Base-by-base conservation (phyloP, 169 alveolate species). In the Cryptosporidium tyzzeri region DNA sequence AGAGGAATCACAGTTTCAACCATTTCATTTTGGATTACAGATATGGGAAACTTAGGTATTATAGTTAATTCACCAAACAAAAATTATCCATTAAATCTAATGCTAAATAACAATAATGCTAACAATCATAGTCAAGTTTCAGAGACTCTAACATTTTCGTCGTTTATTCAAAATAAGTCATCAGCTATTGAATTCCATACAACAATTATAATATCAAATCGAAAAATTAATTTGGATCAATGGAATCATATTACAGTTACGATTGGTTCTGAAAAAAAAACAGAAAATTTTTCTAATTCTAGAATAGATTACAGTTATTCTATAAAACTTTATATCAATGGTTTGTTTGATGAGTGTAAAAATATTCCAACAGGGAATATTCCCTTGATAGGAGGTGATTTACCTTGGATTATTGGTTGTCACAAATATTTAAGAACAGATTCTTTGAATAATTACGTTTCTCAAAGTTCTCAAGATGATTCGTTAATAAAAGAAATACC, bases 191-290 rank as follows among this genome's bases (percentile, higher is more conserved):
- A 71, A 31, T 53, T n/a, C 31, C 69, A 71, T 14, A 71, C 85
- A 3, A 71, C 85, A n/a, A 71, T 44, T 7, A 51, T 71, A 44
- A 71, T 35, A 21, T 71, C 85, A 7, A 71, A 71, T 21, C 85
- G 69, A n/a, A 50, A 53, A 26, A 71, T 71, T n/a, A 44, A 23
- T 35, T 16, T n/a, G 7, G 48, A 71, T 33, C 85, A 71, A 29
- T 71, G 85, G 85, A 29, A 71, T 51, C 85, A 71, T 55, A 71
- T 71, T 44, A 53, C 85, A 44, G 35, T 71, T 29, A 71, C 85
- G 7, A 71, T 71, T 44, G 70, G 85, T 23, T 71, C 70, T 3
- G 8, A 6, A 44, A 45, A 39, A 18, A 33, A 50, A 21, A 71
- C 55, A 7, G 50, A 71, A 50, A 3, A 23, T 23, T 35, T 1